Evolutionary conservation across 768 basidiomycete species (phyloP).

Genomic region (Steccherinum ochraceum): DNA sequence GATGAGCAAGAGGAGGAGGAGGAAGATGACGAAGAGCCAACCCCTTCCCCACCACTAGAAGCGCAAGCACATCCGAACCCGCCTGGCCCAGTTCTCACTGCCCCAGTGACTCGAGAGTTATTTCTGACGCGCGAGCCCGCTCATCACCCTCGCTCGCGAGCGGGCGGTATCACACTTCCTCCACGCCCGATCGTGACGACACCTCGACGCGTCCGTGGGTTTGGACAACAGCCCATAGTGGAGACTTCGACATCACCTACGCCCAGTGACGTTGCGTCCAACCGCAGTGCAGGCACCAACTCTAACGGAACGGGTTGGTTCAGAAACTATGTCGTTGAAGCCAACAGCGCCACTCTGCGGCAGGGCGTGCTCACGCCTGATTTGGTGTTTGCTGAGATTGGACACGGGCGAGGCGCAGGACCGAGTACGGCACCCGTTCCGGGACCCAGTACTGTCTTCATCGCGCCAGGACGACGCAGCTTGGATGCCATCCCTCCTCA

Average conservation of each 20-base stretch:
- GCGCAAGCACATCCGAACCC: background rate
- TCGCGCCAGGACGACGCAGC: constrained; percentile 7
- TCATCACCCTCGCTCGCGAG: constrained; percentile 13
- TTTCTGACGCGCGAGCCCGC: constrained; percentile 16
- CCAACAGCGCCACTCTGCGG: constrained; percentile 28
- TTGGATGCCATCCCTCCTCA: background rate
- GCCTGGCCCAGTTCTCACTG: background rate
- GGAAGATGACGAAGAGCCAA: constrained; percentile 10
- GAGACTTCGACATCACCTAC: constrained; percentile 49
- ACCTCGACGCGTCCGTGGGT: constrained; percentile 48
- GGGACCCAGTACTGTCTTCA: constrained; percentile 9
- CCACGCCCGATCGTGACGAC: constrained; percentile 28
- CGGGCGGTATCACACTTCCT: constrained; percentile 6
- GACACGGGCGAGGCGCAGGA: constrained; percentile 56
- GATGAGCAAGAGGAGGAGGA: constrained; percentile 14
- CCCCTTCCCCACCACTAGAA: background rate
- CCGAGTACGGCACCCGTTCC: constrained; percentile 7
- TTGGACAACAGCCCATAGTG: constrained; percentile 50
- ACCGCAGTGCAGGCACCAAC: constrained; percentile 44
- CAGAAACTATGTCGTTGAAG: constrained; percentile 42
- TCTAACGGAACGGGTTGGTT: constrained; percentile 59
- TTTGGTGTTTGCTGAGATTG: constrained; percentile 70
- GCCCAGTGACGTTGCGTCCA: constrained; percentile 54
- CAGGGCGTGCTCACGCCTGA: constrained; percentile 61
- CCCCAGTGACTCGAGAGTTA: constrained; percentile 9